These are phyloP conservation scores for Benincasa hispida DNA, from an alignment of 306 rosid genomes.

Conservation along the genomic window DNA sequence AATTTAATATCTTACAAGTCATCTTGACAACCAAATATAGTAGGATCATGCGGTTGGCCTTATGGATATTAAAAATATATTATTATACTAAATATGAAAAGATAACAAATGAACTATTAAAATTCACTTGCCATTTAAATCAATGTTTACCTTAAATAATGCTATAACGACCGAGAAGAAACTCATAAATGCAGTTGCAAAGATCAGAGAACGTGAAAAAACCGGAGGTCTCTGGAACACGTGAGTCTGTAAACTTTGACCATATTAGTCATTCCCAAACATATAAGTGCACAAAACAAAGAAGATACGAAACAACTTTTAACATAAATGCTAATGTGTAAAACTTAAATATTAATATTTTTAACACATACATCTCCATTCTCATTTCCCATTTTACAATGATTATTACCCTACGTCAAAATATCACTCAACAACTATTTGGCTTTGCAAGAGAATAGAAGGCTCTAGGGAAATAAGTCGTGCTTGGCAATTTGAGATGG, in stretches of 20 bases:
- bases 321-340: background rate
- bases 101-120: background rate
- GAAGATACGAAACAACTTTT: background rate
- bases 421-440: background rate
- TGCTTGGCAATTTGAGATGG: too few relatives aligned
- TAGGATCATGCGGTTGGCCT: background rate
- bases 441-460: too few relatives aligned
- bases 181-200: constrained; percentile 93
- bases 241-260: constrained; percentile 41
- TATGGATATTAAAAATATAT: background rate
- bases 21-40: background rate
- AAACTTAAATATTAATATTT: background rate
- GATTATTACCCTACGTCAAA: background rate
- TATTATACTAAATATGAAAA: background rate
- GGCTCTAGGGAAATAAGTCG: too few relatives aligned
- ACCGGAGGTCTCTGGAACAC: constrained; percentile 71
- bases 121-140: background rate
- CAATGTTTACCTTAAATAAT: constrained; percentile 65
- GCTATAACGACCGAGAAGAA: constrained; percentile 98
- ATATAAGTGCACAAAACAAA: constrained; percentile 12
- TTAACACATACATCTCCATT: background rate
- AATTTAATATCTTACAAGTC: background rate
- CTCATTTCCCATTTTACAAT: background rate
- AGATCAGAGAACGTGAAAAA: constrained; percentile 67
- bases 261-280: constrained; percentile 15